phyloP scores from a whole-genome alignment of 139 green algal genomes.

The Parachlorella kessleri region DNA sequence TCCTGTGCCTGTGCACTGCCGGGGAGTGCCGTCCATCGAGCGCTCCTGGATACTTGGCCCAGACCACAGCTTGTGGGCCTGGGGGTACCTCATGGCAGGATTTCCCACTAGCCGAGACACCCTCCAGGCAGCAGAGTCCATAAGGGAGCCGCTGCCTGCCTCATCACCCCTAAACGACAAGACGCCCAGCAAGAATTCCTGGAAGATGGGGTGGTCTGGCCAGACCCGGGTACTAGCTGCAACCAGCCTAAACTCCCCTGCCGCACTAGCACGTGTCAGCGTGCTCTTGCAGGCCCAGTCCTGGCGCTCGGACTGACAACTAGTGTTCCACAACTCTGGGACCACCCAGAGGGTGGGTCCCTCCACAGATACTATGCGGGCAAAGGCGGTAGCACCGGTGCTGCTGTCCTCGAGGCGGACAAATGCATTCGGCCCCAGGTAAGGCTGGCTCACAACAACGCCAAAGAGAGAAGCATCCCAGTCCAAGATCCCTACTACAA shows the following conservation, averaged over 20 bases:
- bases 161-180: neutral
- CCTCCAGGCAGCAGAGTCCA: neutral
- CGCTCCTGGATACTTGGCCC: neutral
- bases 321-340: neutral
- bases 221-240: neutral
- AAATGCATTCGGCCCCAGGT: no score
- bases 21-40: neutral
- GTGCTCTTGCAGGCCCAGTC: neutral
- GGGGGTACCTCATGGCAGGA: neutral
- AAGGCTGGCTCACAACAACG: neutral
- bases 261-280: neutral
- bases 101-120: neutral
- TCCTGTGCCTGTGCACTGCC: neutral
- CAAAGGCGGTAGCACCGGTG: no score
- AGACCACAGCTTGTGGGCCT: neutral
- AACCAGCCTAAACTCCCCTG: no score
- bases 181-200: neutral
- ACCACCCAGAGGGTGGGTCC: neutral
- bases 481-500: neutral
- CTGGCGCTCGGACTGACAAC: neutral
- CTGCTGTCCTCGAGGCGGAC: no score
- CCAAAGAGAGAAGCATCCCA: neutral
- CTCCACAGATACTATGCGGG: no score
- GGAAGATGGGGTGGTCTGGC: neutral
- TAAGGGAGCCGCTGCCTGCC: neutral